Conservation (phyloP, 2,329 filamentous ascomycete genomes). For the Calonectria leucothoes region DNA sequence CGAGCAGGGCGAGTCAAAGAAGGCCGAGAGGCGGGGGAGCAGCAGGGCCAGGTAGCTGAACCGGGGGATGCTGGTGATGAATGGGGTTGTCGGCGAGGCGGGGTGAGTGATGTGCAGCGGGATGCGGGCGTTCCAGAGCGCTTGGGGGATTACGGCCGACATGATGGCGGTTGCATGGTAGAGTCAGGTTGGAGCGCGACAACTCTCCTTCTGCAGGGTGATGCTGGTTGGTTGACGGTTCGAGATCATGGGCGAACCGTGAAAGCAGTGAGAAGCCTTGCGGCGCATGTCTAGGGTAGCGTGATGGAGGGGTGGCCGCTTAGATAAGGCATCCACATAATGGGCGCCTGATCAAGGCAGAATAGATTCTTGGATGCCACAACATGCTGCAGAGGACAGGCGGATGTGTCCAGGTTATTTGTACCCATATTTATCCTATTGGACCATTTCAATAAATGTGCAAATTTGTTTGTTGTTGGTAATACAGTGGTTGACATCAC, state of each 20-base stretch:
- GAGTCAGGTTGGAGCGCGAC: neutral
- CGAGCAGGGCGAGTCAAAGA: slow-evolving; percentile 65
- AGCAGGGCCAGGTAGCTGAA: slow-evolving; percentile 71
- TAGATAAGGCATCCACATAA: slow-evolving; percentile 17
- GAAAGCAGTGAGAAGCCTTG: neutral
- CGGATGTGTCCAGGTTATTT: neutral
- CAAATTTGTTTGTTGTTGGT: neutral
- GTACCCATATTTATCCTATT: too few species aligned
- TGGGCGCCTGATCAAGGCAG: slow-evolving; percentile 13
- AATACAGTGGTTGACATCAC: neutral
- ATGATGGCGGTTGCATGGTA: slow-evolving; percentile 39
- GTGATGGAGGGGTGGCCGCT: slow-evolving; percentile 2
- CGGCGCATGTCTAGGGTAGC: slow-evolving; percentile 16
- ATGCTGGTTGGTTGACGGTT: neutral
- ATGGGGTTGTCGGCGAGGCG: slow-evolving; percentile 58
- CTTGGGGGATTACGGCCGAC: slow-evolving; percentile 52
- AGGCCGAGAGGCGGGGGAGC: slow-evolving; percentile 64
- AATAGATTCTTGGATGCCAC: neutral
- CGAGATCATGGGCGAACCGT: neutral
- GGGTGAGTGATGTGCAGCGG: slow-evolving; percentile 67
- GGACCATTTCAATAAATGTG: neutral
- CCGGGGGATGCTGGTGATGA: slow-evolving; percentile 66
- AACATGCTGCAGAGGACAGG: neutral
- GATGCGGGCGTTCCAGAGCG: slow-evolving; percentile 66
- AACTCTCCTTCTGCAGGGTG: neutral